Evolutionary conservation across 257 asterid genomes (phyloP).

Genomic region (Marsdenia floribunda): DNA sequence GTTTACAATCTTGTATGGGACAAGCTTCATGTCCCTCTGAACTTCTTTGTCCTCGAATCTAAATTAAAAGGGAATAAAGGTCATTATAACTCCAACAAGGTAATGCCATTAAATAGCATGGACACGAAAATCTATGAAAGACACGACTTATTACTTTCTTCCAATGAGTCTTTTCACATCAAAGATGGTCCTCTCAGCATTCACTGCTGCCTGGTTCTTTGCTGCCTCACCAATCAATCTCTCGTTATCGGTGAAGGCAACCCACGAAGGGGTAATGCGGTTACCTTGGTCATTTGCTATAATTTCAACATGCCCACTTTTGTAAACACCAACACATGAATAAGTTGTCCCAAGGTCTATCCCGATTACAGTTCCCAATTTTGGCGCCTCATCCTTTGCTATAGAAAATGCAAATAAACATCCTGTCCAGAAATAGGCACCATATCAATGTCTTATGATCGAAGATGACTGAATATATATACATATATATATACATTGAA

Average conservation of each 20-base stretch:
- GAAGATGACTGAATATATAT: not conserved
- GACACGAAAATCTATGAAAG: not conserved
- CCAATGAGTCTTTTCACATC: slow-evolving; percentile 97
- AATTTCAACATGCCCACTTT: slow-evolving; percentile 89
- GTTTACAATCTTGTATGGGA: slow-evolving; percentile 82
- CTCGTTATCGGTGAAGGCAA: slow-evolving; percentile 78
- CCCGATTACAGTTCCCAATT: slow-evolving; percentile 85
- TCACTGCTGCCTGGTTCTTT: slow-evolving; percentile 87
- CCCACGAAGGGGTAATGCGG: slow-evolving; percentile 96
- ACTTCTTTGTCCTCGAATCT: slow-evolving; percentile 94
- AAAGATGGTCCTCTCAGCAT: slow-evolving; percentile 79
- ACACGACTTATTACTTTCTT: slow-evolving; percentile 57
- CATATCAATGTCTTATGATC: slow-evolving; percentile 7
- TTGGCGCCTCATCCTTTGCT: slow-evolving; percentile 72
- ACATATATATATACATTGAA: not conserved
- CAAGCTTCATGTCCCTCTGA: slow-evolving; percentile 82
- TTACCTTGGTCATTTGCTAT: slow-evolving; percentile 96
- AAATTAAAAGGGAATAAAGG: not conserved
- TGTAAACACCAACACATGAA: slow-evolving; percentile 96
- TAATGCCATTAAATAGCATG: not conserved
- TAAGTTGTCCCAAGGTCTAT: slow-evolving; percentile 94
- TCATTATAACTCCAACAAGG: slow-evolving; percentile 9
- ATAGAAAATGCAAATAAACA: slow-evolving; percentile 48
- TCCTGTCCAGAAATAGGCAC: slow-evolving; percentile 35
- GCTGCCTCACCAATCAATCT: slow-evolving; percentile 97